These are phyloP conservation scores for Kregervanrija fluxuum DNA, from an alignment of 805 yeast species.

Conservation along the genomic window DNA sequence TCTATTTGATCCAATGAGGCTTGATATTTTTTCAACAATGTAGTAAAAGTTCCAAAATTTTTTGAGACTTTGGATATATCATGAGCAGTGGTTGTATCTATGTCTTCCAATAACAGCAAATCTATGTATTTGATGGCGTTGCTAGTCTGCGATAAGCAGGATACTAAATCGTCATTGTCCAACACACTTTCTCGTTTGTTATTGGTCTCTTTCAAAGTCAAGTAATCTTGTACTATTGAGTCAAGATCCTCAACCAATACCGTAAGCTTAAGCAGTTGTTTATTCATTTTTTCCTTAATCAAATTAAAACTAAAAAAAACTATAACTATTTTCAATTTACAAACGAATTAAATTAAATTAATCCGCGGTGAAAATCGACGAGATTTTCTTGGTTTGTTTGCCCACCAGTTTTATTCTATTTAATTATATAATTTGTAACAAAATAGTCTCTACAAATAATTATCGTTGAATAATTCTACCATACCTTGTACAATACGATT, in stretches of 20 bases:
- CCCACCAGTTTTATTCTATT: no score
- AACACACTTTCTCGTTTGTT: background rate
- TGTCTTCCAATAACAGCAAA: background rate
- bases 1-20: background rate
- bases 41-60: background rate
- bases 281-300: no score
- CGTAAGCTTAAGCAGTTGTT: constrained; percentile 1
- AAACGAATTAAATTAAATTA: no score
- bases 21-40: background rate
- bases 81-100: background rate
- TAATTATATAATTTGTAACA: no score
- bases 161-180: background rate
- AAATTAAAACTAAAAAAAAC: no score
- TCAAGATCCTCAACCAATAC: constrained; percentile 1
- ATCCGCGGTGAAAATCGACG: no score
- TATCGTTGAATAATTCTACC: no score
- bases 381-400: no score
- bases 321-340: no score
- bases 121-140: constrained; percentile 1
- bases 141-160: background rate
- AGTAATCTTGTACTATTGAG: constrained; percentile 1
- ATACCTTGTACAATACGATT: no score
- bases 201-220: background rate
- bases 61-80: background rate
- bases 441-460: no score